Percentiles rank a stretch among this genome's conserved stretches.
These are phyloP conservation scores for Diddensiella transvaalensis DNA, from an alignment of 805 yeast species.

Conservation along the genomic window DNA sequence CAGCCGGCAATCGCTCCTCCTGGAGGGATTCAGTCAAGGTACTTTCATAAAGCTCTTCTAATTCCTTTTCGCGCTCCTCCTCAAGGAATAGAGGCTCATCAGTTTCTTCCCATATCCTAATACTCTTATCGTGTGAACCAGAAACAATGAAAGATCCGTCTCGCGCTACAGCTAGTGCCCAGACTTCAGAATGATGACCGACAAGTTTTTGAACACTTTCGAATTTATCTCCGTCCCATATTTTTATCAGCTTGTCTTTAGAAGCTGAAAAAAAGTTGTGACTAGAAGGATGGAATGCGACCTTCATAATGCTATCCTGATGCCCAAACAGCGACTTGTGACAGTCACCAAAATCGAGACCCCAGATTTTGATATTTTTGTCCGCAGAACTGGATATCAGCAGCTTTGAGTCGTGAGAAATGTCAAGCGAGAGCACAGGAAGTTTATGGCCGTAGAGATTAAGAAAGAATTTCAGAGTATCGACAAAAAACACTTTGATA, in stretches of 20 bases:
- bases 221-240: slow-evolving; percentile 98
- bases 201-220: slow-evolving; percentile 84
- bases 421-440: slow-evolving; percentile 90
- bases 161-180: slow-evolving; percentile 79
- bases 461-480: slow-evolving; percentile 79
- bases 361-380: slow-evolving; percentile 97
- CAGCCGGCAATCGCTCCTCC: slow-evolving; percentile 39
- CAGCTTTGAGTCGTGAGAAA: slow-evolving; percentile 82
- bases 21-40: slow-evolving; percentile 72
- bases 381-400: slow-evolving; percentile 94
- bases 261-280: slow-evolving; percentile 88
- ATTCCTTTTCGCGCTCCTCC: slow-evolving; percentile 93
- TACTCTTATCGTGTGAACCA: slow-evolving; percentile 89
- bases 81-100: slow-evolving; percentile 95
- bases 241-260: slow-evolving; percentile 84
- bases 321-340: slow-evolving; percentile 96
- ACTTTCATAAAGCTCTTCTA: slow-evolving; percentile 88
- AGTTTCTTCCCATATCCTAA: slow-evolving; percentile 89
- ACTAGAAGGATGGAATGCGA: slow-evolving; percentile 74
- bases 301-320: slow-evolving; percentile 91
- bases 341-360: slow-evolving; percentile 97
- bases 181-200: slow-evolving; percentile 89
- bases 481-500: slow-evolving; percentile 89
- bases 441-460: slow-evolving; percentile 94
- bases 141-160: slow-evolving; percentile 68